Conservation (phyloP, 164 flowering plant species). For the Liquidambar formosana region DNA sequence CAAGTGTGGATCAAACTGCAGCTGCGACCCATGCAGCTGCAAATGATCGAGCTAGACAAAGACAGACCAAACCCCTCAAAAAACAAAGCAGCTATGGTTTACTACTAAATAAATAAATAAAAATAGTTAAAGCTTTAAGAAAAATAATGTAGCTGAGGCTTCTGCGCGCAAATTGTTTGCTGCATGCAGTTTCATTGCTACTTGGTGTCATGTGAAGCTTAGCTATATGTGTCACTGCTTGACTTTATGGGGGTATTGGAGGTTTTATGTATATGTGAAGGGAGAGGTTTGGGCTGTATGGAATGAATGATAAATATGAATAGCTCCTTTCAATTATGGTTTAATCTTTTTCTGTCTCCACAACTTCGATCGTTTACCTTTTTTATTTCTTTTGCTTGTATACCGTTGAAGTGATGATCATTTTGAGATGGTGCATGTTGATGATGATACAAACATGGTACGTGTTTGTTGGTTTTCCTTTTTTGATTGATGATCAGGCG, state of each 20-base stretch:
- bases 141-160: no score
- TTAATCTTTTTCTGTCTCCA: neutral
- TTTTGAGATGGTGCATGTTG: no score
- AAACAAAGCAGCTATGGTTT: neutral
- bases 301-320: neutral
- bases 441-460: no score
- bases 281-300: neutral
- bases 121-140: no score
- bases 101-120: no score
- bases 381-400: no score
- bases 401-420: no score
- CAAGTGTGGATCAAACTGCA: conserved; percentile 32
- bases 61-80: neutral
- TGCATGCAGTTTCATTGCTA: no score
- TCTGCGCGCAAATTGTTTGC: no score
- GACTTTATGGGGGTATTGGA: neutral
- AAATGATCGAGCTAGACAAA: neutral
- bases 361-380: neutral
- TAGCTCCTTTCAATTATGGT: neutral
- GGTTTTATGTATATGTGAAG: neutral
- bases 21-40: conserved; percentile 24
- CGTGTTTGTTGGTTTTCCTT: no score
- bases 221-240: neutral
- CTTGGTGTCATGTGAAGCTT: no score
- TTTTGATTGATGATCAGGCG: no score